phyloP scores from a whole-genome alignment of 345 rosid genomes.

The Cardamine occulta region DNA sequence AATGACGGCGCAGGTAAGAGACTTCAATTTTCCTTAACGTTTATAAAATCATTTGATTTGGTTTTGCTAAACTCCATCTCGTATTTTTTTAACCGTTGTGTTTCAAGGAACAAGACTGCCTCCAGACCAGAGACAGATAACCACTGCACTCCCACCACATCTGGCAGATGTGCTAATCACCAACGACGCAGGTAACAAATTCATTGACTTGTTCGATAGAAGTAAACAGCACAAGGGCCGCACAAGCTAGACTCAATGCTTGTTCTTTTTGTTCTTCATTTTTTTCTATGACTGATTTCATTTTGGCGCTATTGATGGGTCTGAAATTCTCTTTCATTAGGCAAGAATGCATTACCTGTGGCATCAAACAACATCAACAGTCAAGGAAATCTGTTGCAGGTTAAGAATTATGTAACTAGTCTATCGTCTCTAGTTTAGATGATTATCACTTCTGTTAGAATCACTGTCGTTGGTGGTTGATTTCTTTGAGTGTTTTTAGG shows the following conservation, averaged over 20 bases:
- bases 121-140: conserved; percentile 81
- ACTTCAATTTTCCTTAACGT: not conserved
- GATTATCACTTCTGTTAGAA: conserved; percentile 5
- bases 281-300: not conserved
- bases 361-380: conserved; percentile 53
- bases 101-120: conserved; percentile 68
- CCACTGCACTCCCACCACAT: conserved; percentile 84
- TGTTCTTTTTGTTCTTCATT: conserved; percentile 16
- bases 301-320: conserved; percentile 1
- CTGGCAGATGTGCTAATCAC: conserved; percentile 69
- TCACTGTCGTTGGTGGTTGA: conserved; percentile 13
- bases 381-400: conserved; percentile 2
- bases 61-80: conserved; percentile 3
- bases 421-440: conserved; percentile 6
- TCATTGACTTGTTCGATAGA: conserved; percentile 68
- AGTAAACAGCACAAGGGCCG: not conserved
- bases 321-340: conserved; percentile 45
- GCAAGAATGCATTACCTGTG: conserved; percentile 63
- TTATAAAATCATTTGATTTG: not conserved
- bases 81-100: conserved; percentile 20
- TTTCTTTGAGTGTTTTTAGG: conserved; percentile 48
- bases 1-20: conserved; percentile 73
- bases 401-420: not conserved
- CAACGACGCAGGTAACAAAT: conserved; percentile 58
- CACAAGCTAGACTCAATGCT: conserved; percentile 1